Evolutionary conservation across 768 basidiomycete species (phyloP), one percentile per base, ranked within the genome.

Genomic region (Boletales sp.): DNA sequence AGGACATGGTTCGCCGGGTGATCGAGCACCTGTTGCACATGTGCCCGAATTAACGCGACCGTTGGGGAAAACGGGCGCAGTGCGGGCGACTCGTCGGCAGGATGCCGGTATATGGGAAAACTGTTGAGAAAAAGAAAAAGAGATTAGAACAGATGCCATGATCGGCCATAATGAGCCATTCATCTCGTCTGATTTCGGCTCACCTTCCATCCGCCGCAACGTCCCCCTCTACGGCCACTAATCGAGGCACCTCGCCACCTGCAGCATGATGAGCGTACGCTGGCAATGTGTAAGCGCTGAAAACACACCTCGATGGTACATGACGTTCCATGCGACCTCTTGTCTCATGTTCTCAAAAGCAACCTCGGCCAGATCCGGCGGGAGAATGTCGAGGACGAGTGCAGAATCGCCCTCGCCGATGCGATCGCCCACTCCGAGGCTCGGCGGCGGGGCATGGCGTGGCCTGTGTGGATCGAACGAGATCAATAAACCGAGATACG

Each of bases 1-100:
- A 92, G 77, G 42, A 87, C 89, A 57, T 92, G 89, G 60, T 92
- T 92, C 6, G 91, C 80, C 1, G 83, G 84, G 49, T 88, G 87
- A 21, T 71, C 58, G 11, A 84, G 64, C 8, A 75, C 74, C 47
- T 71, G 67, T 57, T 90, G 79, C 25, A 87, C 85, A 45, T 79
- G 74, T 32, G 76, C 69, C 6, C 82, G 83, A 54, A 92, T 90
- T 19, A 69, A 61, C 2, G 78, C 70, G 19, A 91, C 85, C 0
- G 84, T 87, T 0, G 81, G 78, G 5, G 86, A 81, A 70, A 89
- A 90, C 2, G 79, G 76, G 12, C 69, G 66, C 28, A 90, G 74
- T 3, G 80, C 76, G 25, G 89, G 89, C 0, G 86, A 86, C 57
- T 84, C 79, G 62, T 92, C 89, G 3, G 87, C 80, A 13, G 90